phyloP scores from a whole-genome alignment of 1,284 basidiomycete genomes.

The Sanguinoderma infundibulare region DNA sequence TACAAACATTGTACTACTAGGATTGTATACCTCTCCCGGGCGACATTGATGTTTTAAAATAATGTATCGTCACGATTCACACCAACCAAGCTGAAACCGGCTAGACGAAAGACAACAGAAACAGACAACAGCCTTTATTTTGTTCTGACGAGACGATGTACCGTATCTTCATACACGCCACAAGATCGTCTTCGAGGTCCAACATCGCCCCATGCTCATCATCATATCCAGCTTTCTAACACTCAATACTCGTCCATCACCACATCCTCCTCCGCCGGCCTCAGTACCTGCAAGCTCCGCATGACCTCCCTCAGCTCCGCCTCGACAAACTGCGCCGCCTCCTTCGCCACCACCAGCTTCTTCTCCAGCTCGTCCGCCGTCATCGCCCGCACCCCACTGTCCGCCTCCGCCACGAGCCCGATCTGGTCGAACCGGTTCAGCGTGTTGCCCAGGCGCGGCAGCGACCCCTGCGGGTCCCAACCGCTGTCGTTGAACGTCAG shows the following conservation, averaged over 20 bases:
- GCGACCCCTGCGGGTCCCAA: constrained; percentile 72
- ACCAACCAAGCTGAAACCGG: too few relatives aligned
- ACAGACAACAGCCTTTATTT: background rate
- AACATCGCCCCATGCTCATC: background rate
- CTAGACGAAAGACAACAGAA: background rate
- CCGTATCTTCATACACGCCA: background rate
- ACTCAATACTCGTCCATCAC: background rate
- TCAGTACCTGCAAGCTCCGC: constrained; percentile 62
- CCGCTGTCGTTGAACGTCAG: constrained; percentile 82
- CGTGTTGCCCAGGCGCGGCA: constrained; percentile 69
- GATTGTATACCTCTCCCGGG: background rate
- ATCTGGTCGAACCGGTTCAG: constrained; percentile 70
- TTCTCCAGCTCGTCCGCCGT: constrained; percentile 73
- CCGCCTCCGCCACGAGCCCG: constrained; percentile 52
- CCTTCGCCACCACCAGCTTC: constrained; percentile 69
- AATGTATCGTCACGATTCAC: background rate
- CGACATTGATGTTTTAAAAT: background rate
- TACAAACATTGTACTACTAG: background rate
- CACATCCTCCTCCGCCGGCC: constrained; percentile 46
- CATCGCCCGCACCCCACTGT: constrained; percentile 56
- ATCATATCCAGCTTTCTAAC: background rate
- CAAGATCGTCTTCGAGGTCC: background rate
- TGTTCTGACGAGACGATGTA: background rate
- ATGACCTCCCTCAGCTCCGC: constrained; percentile 73
- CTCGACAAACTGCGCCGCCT: constrained; percentile 72